Evolutionary conservation across 1,284 basidiomycete species (phyloP), one percentile per base, ranked within the genome.

Genomic region (Omphalotus olearius): DNA sequence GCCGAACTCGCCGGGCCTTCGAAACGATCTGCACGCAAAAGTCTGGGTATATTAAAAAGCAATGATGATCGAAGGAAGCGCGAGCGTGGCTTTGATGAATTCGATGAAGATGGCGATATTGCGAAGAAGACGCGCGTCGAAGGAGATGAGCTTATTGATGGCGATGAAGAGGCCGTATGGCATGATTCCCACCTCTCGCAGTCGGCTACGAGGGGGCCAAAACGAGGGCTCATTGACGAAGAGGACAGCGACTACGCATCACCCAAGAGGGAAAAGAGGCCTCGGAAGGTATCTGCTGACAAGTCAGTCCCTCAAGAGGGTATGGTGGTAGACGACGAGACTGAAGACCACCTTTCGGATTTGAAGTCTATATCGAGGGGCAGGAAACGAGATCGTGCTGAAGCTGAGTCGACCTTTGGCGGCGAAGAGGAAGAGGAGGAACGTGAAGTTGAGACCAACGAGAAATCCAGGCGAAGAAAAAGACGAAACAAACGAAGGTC

Each of bases 381-480:
- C 25, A 85, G 78, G 71, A 91, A 91, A 67, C 78, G 88, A 51
- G 85, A 85, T 64, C 82, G 84, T 44, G 74, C 77, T 13, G 86
- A 88, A 60, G 83, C 82, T 49, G 86, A 78, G 5, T 87, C 85
- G 5, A 80, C 79, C 0, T 82, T 87, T 61, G 86, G 79, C 43
- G 80, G 76, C 39, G 85, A 86, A 60, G 72, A 76, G 53, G 66
- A 75, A 56, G 66, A 71, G 33, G 67, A 66, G 47, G 62, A 57
- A 42, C 56, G 63, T 61, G 67, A 73, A 58, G 64, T 69, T 17
- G 66, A 69, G 49, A 61, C 57, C 37, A 70, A 69, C 53, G 70
- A 68, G 47, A 61, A 68, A 57, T 67, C 65, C 57, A 48, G 70
- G 56, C 69, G 69, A 51, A 71, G 76, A 56, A 82, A 81, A 58